Conservation (phyloP, 2,329 filamentous ascomycete species). For the Hirsutella minnesotensis region DNA sequence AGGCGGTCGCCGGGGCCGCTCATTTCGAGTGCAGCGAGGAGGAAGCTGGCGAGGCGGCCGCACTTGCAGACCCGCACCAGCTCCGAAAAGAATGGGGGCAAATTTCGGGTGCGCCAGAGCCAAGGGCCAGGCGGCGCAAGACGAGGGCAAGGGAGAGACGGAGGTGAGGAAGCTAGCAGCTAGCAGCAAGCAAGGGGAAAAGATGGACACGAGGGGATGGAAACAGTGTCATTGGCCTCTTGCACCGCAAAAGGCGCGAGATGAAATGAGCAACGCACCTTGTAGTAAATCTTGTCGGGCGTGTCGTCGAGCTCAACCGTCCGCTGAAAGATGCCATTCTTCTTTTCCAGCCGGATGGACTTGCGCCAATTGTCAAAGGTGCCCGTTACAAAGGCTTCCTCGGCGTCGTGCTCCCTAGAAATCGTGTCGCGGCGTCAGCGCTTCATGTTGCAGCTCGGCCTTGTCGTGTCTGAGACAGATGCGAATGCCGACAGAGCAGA, state of each 20-base stretch:
- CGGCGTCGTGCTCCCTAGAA: slow-evolving; percentile 67
- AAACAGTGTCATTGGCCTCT: no score
- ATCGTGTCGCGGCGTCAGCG: slow-evolving; percentile 3
- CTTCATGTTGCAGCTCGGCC: neutral
- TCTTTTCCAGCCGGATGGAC: slow-evolving; percentile 70
- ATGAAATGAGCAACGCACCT: slow-evolving; percentile 47
- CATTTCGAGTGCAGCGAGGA: neutral
- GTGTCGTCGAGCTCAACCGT: slow-evolving; percentile 58
- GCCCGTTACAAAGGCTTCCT: slow-evolving; percentile 88
- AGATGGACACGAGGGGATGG: no score
- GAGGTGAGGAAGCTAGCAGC: neutral
- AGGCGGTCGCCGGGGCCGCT: neutral
- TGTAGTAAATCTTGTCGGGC: slow-evolving; percentile 76
- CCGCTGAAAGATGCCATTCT: slow-evolving; percentile 65
- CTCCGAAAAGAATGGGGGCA: neutral
- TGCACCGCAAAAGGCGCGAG: no score
- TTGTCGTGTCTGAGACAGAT: no score
- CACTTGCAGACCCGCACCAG: neutral
- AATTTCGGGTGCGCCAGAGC: neutral
- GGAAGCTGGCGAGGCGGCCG: neutral
- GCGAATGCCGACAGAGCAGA: neutral
- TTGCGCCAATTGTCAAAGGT: slow-evolving; percentile 93
- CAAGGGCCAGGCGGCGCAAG: neutral
- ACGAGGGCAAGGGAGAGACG: neutral
- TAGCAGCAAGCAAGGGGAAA: no score